phyloP scores from a whole-genome alignment of 495 filamentous ascomycete species.

The Aspergillus ostianus region DNA sequence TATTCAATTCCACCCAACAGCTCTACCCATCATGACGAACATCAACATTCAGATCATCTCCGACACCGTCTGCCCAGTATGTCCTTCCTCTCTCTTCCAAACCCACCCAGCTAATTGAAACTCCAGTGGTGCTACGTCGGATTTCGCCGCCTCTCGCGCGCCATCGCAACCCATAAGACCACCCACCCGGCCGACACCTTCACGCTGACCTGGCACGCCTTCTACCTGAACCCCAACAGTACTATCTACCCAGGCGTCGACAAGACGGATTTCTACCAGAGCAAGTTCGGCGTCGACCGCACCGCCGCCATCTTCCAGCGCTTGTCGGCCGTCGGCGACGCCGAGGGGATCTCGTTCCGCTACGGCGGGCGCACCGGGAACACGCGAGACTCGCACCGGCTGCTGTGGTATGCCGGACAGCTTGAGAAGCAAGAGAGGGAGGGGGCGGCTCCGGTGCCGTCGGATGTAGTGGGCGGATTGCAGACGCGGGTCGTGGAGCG shows the following conservation, averaged over 20 bases:
- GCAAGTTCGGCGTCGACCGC: constrained; percentile 61
- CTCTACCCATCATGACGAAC: constrained; percentile 58
- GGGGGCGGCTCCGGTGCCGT: constrained; percentile 22
- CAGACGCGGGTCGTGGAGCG: constrained; percentile 66
- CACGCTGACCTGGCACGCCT: constrained; percentile 69
- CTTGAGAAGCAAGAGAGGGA: constrained; percentile 36
- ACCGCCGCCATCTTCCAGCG: constrained; percentile 54
- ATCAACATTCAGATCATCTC: constrained; percentile 73
- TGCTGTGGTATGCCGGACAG: constrained; percentile 67
- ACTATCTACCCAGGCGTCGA: constrained; percentile 53
- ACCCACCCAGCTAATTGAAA: constrained; percentile 11
- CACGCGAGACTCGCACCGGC: constrained; percentile 71
- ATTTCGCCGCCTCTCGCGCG: constrained; percentile 67
- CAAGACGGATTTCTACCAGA: constrained; percentile 53
- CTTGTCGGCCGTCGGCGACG: constrained; percentile 55
- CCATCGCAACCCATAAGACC: constrained; percentile 63
- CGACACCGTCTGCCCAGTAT: constrained; percentile 75
- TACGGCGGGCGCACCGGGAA: constrained; percentile 74
- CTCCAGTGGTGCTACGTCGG: constrained; percentile 76
- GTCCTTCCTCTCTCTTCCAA: constrained; percentile 6
- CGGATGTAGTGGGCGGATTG: constrained; percentile 29
- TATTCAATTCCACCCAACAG: too few relatives aligned
- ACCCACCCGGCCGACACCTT: constrained; percentile 66
- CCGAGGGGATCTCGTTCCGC: constrained; percentile 69
- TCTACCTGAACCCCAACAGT: constrained; percentile 71